Base-by-base conservation (phyloP, 495 filamentous ascomycete genomes). In the Penicillium canescens region DNA sequence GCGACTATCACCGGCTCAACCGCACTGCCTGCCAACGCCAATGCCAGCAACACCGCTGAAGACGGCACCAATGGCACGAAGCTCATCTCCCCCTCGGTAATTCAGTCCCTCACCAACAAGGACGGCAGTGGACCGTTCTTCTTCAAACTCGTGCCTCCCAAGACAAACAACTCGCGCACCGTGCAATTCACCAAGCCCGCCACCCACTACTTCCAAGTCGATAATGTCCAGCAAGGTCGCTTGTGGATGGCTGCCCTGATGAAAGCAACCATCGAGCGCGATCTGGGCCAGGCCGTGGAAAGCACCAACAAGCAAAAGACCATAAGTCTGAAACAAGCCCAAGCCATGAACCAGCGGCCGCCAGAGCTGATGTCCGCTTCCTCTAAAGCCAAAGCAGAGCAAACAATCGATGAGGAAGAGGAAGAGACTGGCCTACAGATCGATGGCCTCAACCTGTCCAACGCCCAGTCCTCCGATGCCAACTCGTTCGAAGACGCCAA, bases 241-340 rank as follows among this genome's bases (percentile, higher is more conserved):
- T 72, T 92, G 37, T 99, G 95, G 95, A 99, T 99, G 95, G 95
- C 91, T 4, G 95, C 95, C 10, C 75, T 99, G 54, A 95, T 98
- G 91, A 99, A 98, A 73, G 95, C 95, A 3, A 99, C 95, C 5
- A 99, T 99, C 58, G 95, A 98, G 58, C 87, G 92, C 52, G 94
- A 99, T 61, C 84, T 93, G 59, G 79, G 82, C 7, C 78, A 86
- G 52, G 78, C 83, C 1, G 84, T 95, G 47, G 89, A 87, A 33
- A 91, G 87, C 0, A 94, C 91, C n/a, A 98, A 96, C 73, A 90
- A 93, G 62, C 91, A 92, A 61, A 91, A 93, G 71, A 97, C 92
- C 0, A 93, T 97, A 43, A 90, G 87, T 44, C 81, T 97, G 10
- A 85, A 85, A 36, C 93, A 95, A 69, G 92, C 92, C 33, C 82